phyloP scores from a whole-genome alignment of 345 rosid species.

The Populus pruinosa region DNA sequence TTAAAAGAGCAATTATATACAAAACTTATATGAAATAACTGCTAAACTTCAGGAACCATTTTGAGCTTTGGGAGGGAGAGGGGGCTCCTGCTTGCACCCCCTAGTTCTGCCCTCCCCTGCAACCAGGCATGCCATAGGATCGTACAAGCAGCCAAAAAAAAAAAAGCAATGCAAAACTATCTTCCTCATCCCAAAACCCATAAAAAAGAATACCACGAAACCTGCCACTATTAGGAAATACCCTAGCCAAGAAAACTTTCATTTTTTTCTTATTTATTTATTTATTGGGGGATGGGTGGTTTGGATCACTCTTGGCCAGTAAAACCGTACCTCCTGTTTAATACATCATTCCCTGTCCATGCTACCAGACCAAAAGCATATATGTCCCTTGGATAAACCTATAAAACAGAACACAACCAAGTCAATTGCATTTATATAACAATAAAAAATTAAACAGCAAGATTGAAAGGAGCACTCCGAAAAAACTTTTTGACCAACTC shows the following conservation, averaged over 20 bases:
- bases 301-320: neutral
- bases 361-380: slow-evolving; percentile 87
- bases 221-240: no score
- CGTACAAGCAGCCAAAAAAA: no score
- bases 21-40: no score
- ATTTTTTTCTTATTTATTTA: neutral
- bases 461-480: neutral
- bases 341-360: slow-evolving; percentile 94
- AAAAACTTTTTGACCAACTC: neutral
- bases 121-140: no score
- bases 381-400: slow-evolving; percentile 91
- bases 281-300: neutral
- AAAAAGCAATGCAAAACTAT: no score
- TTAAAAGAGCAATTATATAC: no score
- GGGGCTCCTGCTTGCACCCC: no score
- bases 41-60: no score
- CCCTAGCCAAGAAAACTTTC: neutral
- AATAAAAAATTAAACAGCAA: neutral
- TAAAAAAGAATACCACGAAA: no score
- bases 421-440: neutral
- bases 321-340: slow-evolving; percentile 71
- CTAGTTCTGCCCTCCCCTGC: no score
- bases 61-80: no score
- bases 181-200: no score
- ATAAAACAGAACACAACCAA: slow-evolving; percentile 7